Evolutionary conservation across 2,329 filamentous ascomycete genomes (phyloP), one percentile per base, ranked within the genome.

Genomic region (Corniculantispora saksenae): DNA sequence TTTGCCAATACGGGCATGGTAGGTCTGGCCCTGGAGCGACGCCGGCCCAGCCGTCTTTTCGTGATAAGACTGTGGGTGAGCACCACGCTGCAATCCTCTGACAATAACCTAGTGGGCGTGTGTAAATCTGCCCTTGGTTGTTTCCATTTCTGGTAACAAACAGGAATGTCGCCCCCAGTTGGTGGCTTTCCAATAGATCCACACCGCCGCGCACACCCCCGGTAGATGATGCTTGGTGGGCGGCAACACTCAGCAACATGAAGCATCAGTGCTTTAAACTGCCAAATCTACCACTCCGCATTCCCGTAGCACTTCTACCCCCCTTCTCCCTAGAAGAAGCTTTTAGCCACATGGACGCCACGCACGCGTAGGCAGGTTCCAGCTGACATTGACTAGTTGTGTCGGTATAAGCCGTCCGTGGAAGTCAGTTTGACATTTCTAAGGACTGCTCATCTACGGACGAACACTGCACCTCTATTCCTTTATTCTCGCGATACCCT

Each of bases 181-280:
- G 12, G 58, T 51, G 58, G 58, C 48, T 53, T 61, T 48, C 35
- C 17, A 35, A 23, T 54, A 43, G 59, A 19, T 54, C 48, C 59
- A 61, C 59, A 53, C 48, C 57, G 23, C 29, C n/a, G n/a, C 29
- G 12, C 56, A 50, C 57, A 9, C 57, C 57, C 58, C 58, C 4
- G 32, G 40, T 23, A 38, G 29, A 40, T 35, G 6, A 29, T 53
- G 29, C 21, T 40, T 15, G 29, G 25, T 23, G 21, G 47, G 32
- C 7, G 38, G 17, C 56, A 40, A 12, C 25, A 43, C 17, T n/a
- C 35, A 48, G 56, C 55, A 58, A 47, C 23, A 19, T 25, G 27
- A 59, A n/a, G 13, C 5, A 35, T n/a, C 19, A 48, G 53, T 56
- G 13, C 32, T 40, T 15, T 40, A 21, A 38, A 43, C 17, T 10